Base-by-base conservation (phyloP, 1,139 yeast genomes). In the Nematodospora anomalae region DNA sequence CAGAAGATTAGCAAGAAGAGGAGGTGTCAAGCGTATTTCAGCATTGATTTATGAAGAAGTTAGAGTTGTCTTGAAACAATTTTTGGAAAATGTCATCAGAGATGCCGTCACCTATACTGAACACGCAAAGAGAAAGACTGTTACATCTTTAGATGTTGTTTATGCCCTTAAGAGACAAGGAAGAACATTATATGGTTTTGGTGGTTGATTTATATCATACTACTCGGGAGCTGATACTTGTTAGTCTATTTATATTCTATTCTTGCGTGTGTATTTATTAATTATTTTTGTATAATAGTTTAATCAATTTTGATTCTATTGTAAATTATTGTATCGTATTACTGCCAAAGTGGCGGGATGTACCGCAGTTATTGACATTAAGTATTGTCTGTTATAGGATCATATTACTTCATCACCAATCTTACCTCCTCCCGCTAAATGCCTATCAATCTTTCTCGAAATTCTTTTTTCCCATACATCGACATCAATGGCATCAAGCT, bases 111-210 rank as follows among this genome's bases (percentile, higher is more conserved):
- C 97, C 60, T 92, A 92, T 79, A 92, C 98, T 57, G 97, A 92
- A 76, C 97, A 92, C 82, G 97, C 97, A 63, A 92, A 92, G 94
- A 89, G 98, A 83, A 92, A 92, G 89, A 92, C 98, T 53, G 98
- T 92, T 59, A 92, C 98, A 56, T 89, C 97, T 49, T 80, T 92
- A 64, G 98, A 92, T 69, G 98, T 92, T 54, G 97, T 92, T 61
- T 92, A 92, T 72, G 98, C 98, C 58, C 85, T 92, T 76, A 92
- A 92, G 94, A 89, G 98, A 84, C 97, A 92, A 79, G 98, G 98
- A 69, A 88, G 97, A 79, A 92, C 98, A 77, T 85, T 92, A 75
- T 92, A 92, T 71, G 98, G 98, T 88, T 92, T 92, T 85, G 97
- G 97, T 79, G 97, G 97, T 83, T 92, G 86, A 64, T 18, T 8